These are phyloP conservation scores for Seiridium cupressi DNA, from an alignment of 2,329 filamentous ascomycete genomes.

Conservation along the genomic window DNA sequence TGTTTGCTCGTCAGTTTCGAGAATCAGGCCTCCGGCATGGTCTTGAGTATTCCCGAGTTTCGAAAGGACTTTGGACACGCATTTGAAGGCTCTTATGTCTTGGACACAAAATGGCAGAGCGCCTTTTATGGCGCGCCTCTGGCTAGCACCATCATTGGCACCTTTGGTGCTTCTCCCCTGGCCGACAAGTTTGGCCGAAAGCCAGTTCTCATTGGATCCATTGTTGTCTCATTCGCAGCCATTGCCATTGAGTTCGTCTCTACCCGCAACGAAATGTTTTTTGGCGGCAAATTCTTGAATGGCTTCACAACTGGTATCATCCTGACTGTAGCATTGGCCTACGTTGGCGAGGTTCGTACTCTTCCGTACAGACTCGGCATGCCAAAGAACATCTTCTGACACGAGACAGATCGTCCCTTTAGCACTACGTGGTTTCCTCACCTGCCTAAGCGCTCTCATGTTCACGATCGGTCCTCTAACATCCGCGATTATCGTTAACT, in stretches of 20 bases:
- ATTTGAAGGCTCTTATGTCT: not conserved
- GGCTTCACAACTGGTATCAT: constrained; percentile 26
- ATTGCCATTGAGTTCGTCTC: constrained; percentile 33
- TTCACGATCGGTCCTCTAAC: constrained; percentile 30
- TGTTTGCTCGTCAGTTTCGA: constrained; percentile 3
- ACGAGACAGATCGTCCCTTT: constrained; percentile 22
- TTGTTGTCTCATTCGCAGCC: constrained; percentile 29
- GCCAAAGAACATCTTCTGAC: too few relatives aligned
- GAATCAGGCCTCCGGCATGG: constrained; percentile 2
- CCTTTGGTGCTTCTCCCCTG: constrained; percentile 21
- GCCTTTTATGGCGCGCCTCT: not conserved
- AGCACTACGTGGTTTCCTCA: constrained; percentile 22
- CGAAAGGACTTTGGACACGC: constrained; percentile 4
- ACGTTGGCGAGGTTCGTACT: constrained; percentile 26
- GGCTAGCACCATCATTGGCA: constrained; percentile 1
- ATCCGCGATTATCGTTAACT: constrained; percentile 29
- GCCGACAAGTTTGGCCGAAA: constrained; percentile 33
- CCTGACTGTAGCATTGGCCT: constrained; percentile 11
- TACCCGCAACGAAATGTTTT: constrained; percentile 33
- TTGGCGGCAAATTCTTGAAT: constrained; percentile 35
- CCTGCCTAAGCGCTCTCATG: constrained; percentile 25
- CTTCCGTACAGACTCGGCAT: too few relatives aligned
- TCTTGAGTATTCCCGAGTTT: constrained; percentile 4
- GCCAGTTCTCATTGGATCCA: constrained; percentile 23
- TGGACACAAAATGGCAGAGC: not conserved